Percentiles rank a stretch among this genome's conserved stretches.
These are phyloP conservation scores for Pyronema omphalodes DNA, from an alignment of 495 filamentous ascomycete species.

Conservation along the genomic window DNA sequence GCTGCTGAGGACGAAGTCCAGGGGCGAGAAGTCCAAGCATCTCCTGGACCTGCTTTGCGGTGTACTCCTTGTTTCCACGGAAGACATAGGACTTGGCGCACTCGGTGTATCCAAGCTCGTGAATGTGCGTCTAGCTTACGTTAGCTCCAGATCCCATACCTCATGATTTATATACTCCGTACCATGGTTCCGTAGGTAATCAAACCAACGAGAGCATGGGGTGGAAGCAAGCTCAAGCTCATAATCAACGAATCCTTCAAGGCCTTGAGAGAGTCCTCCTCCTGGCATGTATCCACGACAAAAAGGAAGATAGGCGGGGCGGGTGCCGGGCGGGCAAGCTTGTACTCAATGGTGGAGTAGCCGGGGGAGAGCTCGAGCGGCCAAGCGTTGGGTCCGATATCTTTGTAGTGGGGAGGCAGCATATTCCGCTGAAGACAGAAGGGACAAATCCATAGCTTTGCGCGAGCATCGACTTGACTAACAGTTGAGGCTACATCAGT, in stretches of 20 bases:
- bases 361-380: conserved; percentile 84
- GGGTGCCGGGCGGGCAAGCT: conserved; percentile 76
- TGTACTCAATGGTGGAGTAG: conserved; percentile 96
- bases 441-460: conserved; percentile 93
- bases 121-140: conserved; percentile 59
- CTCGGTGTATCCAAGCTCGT: conserved; percentile 95
- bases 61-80: conserved; percentile 92
- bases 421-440: conserved; percentile 94
- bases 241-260: conserved; percentile 92
- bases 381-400: conserved; percentile 87
- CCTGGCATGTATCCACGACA: conserved; percentile 96
- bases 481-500: conserved; percentile 5
- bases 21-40: conserved; percentile 73
- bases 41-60: conserved; percentile 91
- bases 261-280: conserved; percentile 89
- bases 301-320: conserved; percentile 94
- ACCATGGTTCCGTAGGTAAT: conserved; percentile 97
- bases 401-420: conserved; percentile 94
- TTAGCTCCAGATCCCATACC: conserved; percentile 5
- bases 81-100: conserved; percentile 99
- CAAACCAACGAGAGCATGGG: conserved; percentile 82
- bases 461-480: conserved; percentile 89
- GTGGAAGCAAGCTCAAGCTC: conserved; percentile 86
- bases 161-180: conserved; percentile 15
- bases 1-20: conserved; percentile 53